Base-by-base conservation (phyloP, 2,329 filamentous ascomycete species). In the Fusarium sp. region DNA sequence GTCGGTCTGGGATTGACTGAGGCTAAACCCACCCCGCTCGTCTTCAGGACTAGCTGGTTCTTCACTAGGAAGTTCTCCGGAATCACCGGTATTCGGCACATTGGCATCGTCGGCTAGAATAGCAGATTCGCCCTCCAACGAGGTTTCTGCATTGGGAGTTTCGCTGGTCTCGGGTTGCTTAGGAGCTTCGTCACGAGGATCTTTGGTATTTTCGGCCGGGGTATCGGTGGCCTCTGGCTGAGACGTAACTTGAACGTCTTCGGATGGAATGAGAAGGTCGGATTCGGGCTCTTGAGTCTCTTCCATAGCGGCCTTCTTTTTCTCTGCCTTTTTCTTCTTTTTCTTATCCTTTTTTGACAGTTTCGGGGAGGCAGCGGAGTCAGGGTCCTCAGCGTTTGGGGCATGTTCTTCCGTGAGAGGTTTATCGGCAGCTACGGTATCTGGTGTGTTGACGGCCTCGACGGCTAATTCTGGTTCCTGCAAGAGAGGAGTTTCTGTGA, bases 311-410 rank as follows among this genome's bases (percentile, higher is more conserved):
- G 62, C 52, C 57, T 69, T 70, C 58, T 75, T 75, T 68, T 72
- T 75, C 45, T 72, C 73, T 42, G 61, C 61, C 60, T 68, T 68
- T 25, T 68, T 66, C 40, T 64, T 61, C 35, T 70, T 75, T 48
- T 73, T 76, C 54, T 72, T 76, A 3, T 75, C 73, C 54, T 74
- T 77, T 63, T 76, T 75, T 13, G 74, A 74, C 26, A 70, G 38
- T 45, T 73, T 76, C 6, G 58, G 58, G n/a, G 71, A 36, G 29
- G 51, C 41, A 28, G 62, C 34, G 10, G 53, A 35, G 28, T 72
- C 70, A 44, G 62, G 51, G 25, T 69, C 70, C 47, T 71, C 68
- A 28, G 57, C 46, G 32, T 51, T 52, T 12, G 52, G 41, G 8
- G 24, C 15, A 24, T 53, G 19, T 42, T 59, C 48, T 42, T 70